These are phyloP conservation scores for Triadica sebifera DNA, from an alignment of 345 rosid genomes.

Conservation along the genomic window DNA sequence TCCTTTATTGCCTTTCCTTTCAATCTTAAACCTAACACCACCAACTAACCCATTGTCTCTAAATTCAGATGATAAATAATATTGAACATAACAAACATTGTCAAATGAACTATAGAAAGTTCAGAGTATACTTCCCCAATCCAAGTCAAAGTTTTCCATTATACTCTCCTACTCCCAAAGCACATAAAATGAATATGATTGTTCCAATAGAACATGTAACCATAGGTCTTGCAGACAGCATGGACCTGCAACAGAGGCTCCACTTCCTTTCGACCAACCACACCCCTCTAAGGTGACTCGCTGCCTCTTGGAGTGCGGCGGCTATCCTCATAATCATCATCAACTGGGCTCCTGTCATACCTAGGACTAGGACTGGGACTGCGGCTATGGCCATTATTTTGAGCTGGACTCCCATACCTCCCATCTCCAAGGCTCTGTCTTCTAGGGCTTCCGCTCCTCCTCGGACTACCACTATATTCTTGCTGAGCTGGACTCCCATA, in stretches of 20 bases:
- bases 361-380: constrained; percentile 48
- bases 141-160: neutral
- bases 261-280: neutral
- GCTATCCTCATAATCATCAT: constrained; percentile 39
- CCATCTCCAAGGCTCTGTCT: constrained; percentile 34
- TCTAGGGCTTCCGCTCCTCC: constrained; percentile 51
- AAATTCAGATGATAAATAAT: no score
- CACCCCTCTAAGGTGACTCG: constrained; percentile 20
- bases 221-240: neutral
- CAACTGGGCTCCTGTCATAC: constrained; percentile 45
- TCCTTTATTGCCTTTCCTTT: no score
- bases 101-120: neutral
- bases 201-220: constrained; percentile 1
- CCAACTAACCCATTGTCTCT: no score
- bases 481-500: constrained; percentile 37
- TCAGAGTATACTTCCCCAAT: neutral
- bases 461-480: constrained; percentile 29
- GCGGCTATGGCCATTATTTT: constrained; percentile 51
- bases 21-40: no score
- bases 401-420: constrained; percentile 50
- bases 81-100: no score
- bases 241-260: neutral
- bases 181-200: neutral
- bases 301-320: constrained; percentile 25
- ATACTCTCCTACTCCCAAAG: neutral